phyloP scores from a whole-genome alignment of 495 filamentous ascomycete genomes.

The Jackrogersella minutella region DNA sequence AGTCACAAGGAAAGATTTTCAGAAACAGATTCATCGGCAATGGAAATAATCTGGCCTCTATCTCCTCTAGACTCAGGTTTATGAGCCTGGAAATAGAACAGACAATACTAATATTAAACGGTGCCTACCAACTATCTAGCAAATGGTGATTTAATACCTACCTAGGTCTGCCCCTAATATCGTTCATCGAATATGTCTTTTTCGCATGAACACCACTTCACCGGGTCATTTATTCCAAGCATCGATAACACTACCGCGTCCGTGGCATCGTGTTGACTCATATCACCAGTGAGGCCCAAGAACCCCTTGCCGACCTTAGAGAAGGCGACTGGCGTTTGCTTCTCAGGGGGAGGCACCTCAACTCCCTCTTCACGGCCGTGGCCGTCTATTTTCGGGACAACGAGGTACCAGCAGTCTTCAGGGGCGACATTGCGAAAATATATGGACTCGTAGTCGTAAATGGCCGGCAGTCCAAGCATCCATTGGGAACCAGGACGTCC shows the following conservation, averaged over 20 bases:
- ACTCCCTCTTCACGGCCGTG: neutral
- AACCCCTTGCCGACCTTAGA: neutral
- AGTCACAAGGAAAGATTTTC: no score
- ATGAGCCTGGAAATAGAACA: no score
- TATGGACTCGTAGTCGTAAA: neutral
- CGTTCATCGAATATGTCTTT: neutral
- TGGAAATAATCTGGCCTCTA: no score
- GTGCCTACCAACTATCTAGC: no score
- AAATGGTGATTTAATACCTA: slow-evolving; percentile 50
- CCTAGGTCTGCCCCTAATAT: no score
- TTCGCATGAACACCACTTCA: neutral
- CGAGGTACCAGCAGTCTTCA: neutral
- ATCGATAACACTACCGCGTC: neutral
- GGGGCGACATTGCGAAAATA: neutral
- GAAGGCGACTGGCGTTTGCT: neutral
- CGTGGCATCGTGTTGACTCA: neutral
- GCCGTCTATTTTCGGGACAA: neutral
- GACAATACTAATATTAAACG: no score
- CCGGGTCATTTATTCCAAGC: neutral
- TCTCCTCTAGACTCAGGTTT: no score
- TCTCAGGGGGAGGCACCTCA: no score
- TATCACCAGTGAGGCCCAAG: neutral
- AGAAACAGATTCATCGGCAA: no score
- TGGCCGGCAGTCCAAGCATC: neutral
- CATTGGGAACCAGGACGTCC: neutral